Evolutionary conservation across 805 yeast species (phyloP), one percentile per base, ranked within the genome.

Genomic region (Candida tallmaniae): DNA sequence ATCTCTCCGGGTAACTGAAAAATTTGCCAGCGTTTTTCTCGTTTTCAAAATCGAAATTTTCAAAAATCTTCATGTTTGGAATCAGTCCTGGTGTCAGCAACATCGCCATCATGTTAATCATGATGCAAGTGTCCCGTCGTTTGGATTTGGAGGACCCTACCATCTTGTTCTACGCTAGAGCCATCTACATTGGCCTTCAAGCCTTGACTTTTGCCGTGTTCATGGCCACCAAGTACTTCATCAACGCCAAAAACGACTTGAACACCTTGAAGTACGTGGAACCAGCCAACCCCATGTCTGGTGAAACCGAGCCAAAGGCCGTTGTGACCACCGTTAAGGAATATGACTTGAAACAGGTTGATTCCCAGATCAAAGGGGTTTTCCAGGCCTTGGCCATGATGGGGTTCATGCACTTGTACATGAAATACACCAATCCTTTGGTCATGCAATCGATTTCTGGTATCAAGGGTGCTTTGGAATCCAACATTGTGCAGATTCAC

Each of bases 361-460:
- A 84, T 61, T 41, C 76, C 34, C 80, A 87, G 40, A 74, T 89
- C 62, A 87, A 84, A 65, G 78, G 94, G 45, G 76, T 87, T 47
- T 80, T 82, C 73, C 84, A 94, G 44, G 83, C 94, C 45, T 58
- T 89, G 49, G 96, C 95, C 52, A 87, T 93, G 95, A 89, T 93
- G 89, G 95, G 83, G 17, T 84, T 90, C 80, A 89, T 90, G 97
- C 98, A 93, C 65, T 56, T 93, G 43, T 90, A 90, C 78, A 78
- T 93, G 94, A 83, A 87, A 66, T 93, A 87, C 74, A 88, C 97
- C 62, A 88, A 93, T 68, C 98, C 98, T 40, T 76, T 93, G 58
- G 79, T 93, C 48, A 83, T 90, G 88, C 97, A 93, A 71, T 80
- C 89, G 45, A 76, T 93, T 50, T 76, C 94, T 34, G 90, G 96